Evolutionary conservation across 202 grass and related monocot genomes (phyloP).

Genomic region (Elaeis oleifera): DNA sequence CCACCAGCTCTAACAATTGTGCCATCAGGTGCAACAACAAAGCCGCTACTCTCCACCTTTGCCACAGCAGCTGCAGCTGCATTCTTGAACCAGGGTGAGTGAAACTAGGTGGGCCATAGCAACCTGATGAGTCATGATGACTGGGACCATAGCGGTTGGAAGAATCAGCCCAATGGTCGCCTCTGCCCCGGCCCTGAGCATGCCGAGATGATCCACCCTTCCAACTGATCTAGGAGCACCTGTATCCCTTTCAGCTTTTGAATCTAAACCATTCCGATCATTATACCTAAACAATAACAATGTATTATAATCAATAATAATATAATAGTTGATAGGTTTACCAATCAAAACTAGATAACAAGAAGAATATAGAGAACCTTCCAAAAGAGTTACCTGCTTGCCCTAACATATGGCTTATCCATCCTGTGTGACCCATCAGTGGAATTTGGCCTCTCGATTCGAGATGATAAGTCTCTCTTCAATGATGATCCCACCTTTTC

Average conservation of each 20-base stretch:
- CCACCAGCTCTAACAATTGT: conserved; percentile 73
- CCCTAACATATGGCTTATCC: conserved; percentile 27
- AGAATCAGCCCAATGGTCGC: conserved; percentile 53
- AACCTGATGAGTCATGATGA: conserved; percentile 42
- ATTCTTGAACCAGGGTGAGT: conserved; percentile 55
- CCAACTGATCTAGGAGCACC: conserved; percentile 26
- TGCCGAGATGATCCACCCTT: conserved; percentile 25
- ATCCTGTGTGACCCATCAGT: conserved; percentile 38
- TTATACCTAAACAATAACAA: conserved; percentile 40
- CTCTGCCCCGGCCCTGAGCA: conserved; percentile 29
- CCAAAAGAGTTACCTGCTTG: conserved; percentile 52
- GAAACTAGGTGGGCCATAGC: conserved; percentile 29
- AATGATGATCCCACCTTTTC: conserved; percentile 21
- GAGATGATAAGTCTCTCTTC: conserved; percentile 40
- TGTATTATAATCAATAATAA: conserved; percentile 15
- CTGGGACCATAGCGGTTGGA: conserved; percentile 37
- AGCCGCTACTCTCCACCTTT: conserved; percentile 93
- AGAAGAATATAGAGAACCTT: conserved; percentile 22
- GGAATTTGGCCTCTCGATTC: conserved; percentile 31
- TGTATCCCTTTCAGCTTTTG: conserved; percentile 44
- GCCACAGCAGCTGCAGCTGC: conserved; percentile 77
- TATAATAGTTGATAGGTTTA: conserved; percentile 9
- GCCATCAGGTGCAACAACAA: conserved; percentile 95
- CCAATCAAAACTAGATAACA: not conserved
- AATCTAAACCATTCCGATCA: conserved; percentile 40